Conservation (phyloP, 225 moss, liverwort and hornwort genomes). For the Thuidium tamariscinum region DNA sequence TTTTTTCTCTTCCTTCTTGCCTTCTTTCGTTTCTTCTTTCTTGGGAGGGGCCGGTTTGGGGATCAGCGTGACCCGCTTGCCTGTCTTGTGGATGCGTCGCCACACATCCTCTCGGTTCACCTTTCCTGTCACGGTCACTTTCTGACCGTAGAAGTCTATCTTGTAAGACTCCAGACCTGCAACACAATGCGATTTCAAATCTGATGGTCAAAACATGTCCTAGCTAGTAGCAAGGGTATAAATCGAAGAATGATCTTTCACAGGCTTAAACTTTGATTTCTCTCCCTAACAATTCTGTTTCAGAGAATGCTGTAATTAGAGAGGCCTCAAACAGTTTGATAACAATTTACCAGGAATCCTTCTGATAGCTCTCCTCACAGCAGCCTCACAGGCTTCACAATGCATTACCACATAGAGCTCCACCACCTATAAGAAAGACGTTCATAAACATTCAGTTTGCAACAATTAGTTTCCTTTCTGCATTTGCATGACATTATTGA, state of each 20-base stretch:
- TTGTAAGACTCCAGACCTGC: conserved; percentile 37
- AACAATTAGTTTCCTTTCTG: neutral
- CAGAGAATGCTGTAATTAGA: neutral
- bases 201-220: neutral
- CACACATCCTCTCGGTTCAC: conserved; percentile 36
- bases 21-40: neutral
- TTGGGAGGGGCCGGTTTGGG: conserved; percentile 19
- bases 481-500: neutral
- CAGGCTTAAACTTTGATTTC: neutral
- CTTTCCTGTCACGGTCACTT: conserved; percentile 30
- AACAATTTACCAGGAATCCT: conserved; percentile 27
- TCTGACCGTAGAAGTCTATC: conserved; percentile 18
- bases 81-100: conserved; percentile 40
- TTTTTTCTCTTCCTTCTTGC: neutral
- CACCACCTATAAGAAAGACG: conserved; percentile 19
- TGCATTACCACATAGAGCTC: conserved; percentile 42
- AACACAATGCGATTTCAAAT: neutral
- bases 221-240: neutral
- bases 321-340: neutral
- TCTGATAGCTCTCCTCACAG: conserved; percentile 31
- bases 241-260: neutral
- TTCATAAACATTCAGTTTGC: neutral
- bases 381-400: conserved; percentile 46
- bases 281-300: neutral
- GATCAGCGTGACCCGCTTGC: conserved; percentile 30